Base-by-base conservation (phyloP, 2,329 filamentous ascomycete genomes). In the Fusarium sterilihyphosum region DNA sequence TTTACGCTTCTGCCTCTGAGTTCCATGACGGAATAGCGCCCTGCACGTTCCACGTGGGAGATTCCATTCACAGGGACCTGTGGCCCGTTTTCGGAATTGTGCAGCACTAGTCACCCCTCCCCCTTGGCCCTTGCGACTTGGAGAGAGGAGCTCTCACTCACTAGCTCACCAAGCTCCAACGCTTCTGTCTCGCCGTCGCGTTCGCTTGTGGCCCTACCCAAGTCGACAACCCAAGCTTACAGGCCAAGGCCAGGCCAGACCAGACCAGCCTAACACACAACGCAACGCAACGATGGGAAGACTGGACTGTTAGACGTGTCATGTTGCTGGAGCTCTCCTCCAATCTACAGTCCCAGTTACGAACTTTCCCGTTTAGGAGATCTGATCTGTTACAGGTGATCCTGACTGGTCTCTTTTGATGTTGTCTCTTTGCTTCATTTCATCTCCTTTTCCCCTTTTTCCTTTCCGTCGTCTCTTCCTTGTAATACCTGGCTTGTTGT, bases 41-140 rank as follows among this genome's bases (percentile, higher is more conserved):
- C 77, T 81, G 78, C 79, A 81, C 70, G 74, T 74, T 77, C 79
- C 79, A 81, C 79, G 78, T 81, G 79, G 79, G 72, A 76, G 65
- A 68, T 72, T 73, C 69, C 70, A 73, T 67, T 67, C 67, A 70
- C 71, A 77, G 67, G 63, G 62, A 65, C 69, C 60, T 61, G 33
- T 61, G 43, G 56, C 65, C 72, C 61, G 65, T 71, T 77, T 79
- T 78, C 63, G 76, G 78, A 77, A 68, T 54, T 72, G 66, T 78
- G 78, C 77, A 78, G 70, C 78, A 71, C 71, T 77, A 76, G 73
- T 63, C 70, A 65, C 68, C 65, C 63, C n/a, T 59, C 65, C 66
- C 58, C 65, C 44, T 44, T 58, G 35, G 52, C 35, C 35, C 35
- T 40, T 29, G 35, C 35, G 20, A 41, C 24, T 41, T 41, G 35